Percentiles rank a stretch among this genome's conserved stretches.
phyloP scores from a whole-genome alignment of 805 yeast genomes.

The Pichia manshurica region DNA sequence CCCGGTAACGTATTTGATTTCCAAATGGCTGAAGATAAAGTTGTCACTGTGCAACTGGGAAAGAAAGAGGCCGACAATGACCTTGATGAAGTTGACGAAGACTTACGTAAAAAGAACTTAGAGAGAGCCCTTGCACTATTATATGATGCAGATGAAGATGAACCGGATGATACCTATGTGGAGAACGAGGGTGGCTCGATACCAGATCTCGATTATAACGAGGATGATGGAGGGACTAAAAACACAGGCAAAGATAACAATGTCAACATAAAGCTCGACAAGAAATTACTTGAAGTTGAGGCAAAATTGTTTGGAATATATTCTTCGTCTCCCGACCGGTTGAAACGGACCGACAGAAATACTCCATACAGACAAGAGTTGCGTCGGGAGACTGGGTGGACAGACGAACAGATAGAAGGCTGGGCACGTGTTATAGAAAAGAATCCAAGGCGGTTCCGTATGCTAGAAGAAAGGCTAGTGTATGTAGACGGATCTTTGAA shows the following conservation, averaged over 20 bases:
- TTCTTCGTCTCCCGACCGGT: constrained; percentile 44
- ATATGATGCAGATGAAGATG: constrained; percentile 77
- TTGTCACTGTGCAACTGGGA: constrained; percentile 30
- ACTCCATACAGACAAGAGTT: constrained; percentile 46
- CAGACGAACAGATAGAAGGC: constrained; percentile 89
- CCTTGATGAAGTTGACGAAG: constrained; percentile 22
- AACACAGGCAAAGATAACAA: not conserved
- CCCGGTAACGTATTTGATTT: constrained; percentile 14
- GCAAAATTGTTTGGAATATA: constrained; percentile 49
- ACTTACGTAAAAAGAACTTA: constrained; percentile 51
- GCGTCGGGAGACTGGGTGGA: constrained; percentile 55
- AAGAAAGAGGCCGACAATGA: constrained; percentile 25
- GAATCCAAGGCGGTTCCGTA: constrained; percentile 54
- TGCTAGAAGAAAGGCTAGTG: constrained; percentile 57
- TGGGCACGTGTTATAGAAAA: constrained; percentile 77
- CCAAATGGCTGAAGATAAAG: constrained; percentile 12
- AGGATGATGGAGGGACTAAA: constrained; percentile 17
- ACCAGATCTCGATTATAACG: constrained; percentile 22
- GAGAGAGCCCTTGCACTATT: constrained; percentile 52
- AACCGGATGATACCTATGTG: constrained; percentile 72
- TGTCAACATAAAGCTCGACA: constrained; percentile 30
- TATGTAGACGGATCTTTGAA: constrained; percentile 34
- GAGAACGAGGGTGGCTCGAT: constrained; percentile 41
- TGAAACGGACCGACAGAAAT: constrained; percentile 43
- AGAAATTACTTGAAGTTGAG: constrained; percentile 34